Base-by-base conservation (phyloP, 257 asterid genomes). In the Dorcoceras hygrometricum region DNA sequence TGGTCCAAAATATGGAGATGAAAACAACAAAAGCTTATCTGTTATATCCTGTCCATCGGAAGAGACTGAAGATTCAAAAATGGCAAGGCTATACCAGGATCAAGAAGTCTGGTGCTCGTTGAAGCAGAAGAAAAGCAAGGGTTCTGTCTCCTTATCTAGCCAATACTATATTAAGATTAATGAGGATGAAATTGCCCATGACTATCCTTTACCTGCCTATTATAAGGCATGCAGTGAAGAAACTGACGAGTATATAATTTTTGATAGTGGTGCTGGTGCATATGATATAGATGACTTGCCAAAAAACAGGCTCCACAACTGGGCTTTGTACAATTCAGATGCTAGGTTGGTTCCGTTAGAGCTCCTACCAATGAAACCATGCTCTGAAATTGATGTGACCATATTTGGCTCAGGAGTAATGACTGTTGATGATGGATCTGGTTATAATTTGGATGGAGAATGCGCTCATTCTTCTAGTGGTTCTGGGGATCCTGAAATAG, bases 181-280 rank as follows among this genome's bases (percentile, higher is more conserved):
- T 46, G 99, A 93, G 79, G 99, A 88, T 82, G 99, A 93, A 85
- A 93, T 93, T 57, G 96, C 97, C 67, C 85, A 75, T 78, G 99
- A 90, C 74, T 93, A 93, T 77, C 99, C 97, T 63, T 72, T 88
- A 63, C 99, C 99, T 63, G 96, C 96, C 59, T 90, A 87, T 77
- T 93, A 90, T 77, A 84, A 84, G 82, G 81, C 80, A 29, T 77
- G 84, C 28, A 71, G 74, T 63, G 87, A 81, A 75, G 99, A 93
- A 79, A 85, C 82, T 4, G 99, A 93, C 70, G 99, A 93, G 72
- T 90, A 90, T 77, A 72, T 93, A 48, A 73, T 93, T 69, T 93
- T 86, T 80, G 99, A 88, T 54, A 73, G 83, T 62, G 95, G 81
- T 60, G 1, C 72, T 27, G 91, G 81, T 59, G 79, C 77, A 74